phyloP scores from a whole-genome alignment of 805 yeast genomes.

The Millerago galiae region DNA sequence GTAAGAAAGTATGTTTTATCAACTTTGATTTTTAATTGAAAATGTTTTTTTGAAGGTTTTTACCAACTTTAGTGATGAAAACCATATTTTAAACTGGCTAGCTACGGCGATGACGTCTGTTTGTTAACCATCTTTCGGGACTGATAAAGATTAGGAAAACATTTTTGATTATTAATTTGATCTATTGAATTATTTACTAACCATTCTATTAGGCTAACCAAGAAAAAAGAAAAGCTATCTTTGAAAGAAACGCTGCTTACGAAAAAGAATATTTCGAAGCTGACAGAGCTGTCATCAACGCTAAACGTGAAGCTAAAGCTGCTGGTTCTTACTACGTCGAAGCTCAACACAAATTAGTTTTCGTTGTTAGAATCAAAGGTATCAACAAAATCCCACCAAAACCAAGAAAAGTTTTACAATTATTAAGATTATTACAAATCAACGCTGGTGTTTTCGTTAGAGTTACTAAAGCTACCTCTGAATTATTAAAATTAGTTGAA shows the following conservation, averaged over 20 bases:
- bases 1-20: constrained; percentile 80
- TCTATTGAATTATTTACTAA: neutral
- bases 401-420: constrained; percentile 97
- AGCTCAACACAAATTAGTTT: constrained; percentile 91
- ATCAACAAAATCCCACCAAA: constrained; percentile 97
- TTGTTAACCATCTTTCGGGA: constrained; percentile 80
- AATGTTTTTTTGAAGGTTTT: neutral
- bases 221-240: constrained; percentile 63
- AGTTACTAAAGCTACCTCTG: constrained; percentile 92
- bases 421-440: constrained; percentile 88
- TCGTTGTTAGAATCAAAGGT: constrained; percentile 99
- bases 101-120: constrained; percentile 64
- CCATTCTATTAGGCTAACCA: constrained; percentile 34
- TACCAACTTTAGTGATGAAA: constrained; percentile 36
- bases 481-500: constrained; percentile 88
- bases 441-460: constrained; percentile 93
- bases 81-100: constrained; percentile 50
- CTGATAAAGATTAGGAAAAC: constrained; percentile 30
- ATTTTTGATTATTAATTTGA: neutral
- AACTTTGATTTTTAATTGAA: too few species aligned
- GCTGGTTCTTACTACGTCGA: constrained; percentile 90
- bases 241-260: constrained; percentile 96
- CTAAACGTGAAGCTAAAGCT: constrained; percentile 92
- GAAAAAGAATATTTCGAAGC: constrained; percentile 89
- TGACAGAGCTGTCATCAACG: constrained; percentile 79